Base-by-base conservation (phyloP, 2,329 filamentous ascomycete species). In the Ceratocystis smalleyi region DNA sequence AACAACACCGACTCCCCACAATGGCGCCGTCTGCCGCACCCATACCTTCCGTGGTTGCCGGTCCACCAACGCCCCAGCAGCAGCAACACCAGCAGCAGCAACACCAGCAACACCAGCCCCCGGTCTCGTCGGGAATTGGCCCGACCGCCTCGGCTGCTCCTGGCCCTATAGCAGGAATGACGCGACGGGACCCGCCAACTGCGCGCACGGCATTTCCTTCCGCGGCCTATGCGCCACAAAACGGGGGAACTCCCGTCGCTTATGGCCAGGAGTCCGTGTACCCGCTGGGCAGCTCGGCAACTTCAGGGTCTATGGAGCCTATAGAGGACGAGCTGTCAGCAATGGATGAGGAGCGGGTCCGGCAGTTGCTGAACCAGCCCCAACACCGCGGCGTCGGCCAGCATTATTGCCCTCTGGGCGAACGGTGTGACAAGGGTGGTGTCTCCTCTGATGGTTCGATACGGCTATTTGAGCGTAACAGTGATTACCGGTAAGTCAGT, bases 381-480 rank as follows among this genome's bases (percentile, higher is more conserved):
- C 64, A 65, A 43, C 64, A 65, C 17, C 64, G 64, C 27, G 64
- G 64, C 55, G 64, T 65, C 7, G 64, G 64, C 17, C 64, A 65
- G 40, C 64, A 65, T 49, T 62, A 62, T 40, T 65, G 64, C 40
- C 64, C 64, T 22, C 51, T 65, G 8, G 47, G 30, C 19, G 64
- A 65, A 5, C 59, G 64, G n/a, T 65, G 64, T 60, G 64, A 65
- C 12, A 65, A 65, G 51, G 64, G 64, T 1, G 64, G 64, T 35
- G 47, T 65, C n/a, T 35, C 54, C 7, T 7, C 64, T 8, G 59
- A 65, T 59, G 64, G 64, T 12, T 47, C 35, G 12, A 55, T 62
- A 30, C 49, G 64, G n/a, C 57, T 65, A 35, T 65, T 65, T 65
- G 64, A 65, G 60, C 64, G 64, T 12, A 65, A 65, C 40, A 65